Base-by-base conservation (phyloP, 495 filamentous ascomycete species). In the Penicillium pancosmium region DNA sequence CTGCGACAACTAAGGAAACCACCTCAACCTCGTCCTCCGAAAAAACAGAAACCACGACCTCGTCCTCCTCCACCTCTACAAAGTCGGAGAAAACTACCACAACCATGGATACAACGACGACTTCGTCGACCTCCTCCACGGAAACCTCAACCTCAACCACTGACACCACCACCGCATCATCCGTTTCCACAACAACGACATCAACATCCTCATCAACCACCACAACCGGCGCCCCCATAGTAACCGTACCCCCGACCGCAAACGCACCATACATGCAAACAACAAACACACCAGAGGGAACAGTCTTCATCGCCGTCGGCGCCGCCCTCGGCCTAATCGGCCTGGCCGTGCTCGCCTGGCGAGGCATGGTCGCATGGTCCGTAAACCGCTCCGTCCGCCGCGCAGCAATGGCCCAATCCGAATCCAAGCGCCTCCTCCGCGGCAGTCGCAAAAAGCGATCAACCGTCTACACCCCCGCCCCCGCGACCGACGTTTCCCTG, bases 191-290 rank as follows among this genome's bases (percentile, higher is more conserved):
- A 57, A 67, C 66, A 56, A 70, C 72, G 31, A 57, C 58, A 50
- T 65, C 73, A 43, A 65, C 67, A 41, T 56, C 64, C 9, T 66
- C 73, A 21, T 68, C 67, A 7, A 60, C 66, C n/a, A 62, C 66
- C 35, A 67, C 63, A 15, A 23, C 23, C 2, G 51, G 49, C 59
- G 63, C 60, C 23, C 70, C 74, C n/a, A 59, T 74, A 12, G 71
- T 91, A 3, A 82, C 82, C 15, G 86, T 97, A 38, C 94, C 94
- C 4, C 88, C 91, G 11, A 97, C 90, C 2, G 79, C 84, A 11
- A 82, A 87, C 71, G 94, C 94, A 21, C 94, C 95, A 27, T 98
- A 91, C 70, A 97, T 98, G 92, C 91, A 95, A 66, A 88, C 88
- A 68, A 93, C 91, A n/a, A 88, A 80, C 46, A 82, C 92, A 8